These are phyloP conservation scores for Aspergillus pseudotamarii DNA, from an alignment of 2,329 filamentous ascomycete species.

Conservation along the genomic window DNA sequence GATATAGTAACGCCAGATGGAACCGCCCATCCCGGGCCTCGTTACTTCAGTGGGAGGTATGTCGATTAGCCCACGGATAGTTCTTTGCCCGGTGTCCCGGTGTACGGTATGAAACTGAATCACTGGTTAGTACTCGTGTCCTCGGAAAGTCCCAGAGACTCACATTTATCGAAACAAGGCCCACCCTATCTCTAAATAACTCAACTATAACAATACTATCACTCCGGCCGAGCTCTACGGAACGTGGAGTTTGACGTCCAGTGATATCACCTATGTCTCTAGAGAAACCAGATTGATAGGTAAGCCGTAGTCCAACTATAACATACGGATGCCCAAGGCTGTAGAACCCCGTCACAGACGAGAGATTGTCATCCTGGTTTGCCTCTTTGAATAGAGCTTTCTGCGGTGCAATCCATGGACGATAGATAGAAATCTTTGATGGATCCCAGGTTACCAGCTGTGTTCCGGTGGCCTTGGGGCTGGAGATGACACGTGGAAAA, in stretches of 20 bases:
- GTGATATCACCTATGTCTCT: conserved; percentile 1
- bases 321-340: background rate
- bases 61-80: background rate
- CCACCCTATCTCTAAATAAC: background rate
- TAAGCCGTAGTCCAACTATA: conserved; percentile 1
- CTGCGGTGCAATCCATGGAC: conserved; percentile 1
- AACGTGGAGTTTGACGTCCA: background rate
- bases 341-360: background rate
- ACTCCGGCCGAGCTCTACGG: background rate
- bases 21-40: too few species aligned
- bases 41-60: background rate
- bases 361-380: background rate
- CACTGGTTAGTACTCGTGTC: background rate
- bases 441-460: background rate
- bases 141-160: background rate
- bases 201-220: background rate
- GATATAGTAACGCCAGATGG: background rate
- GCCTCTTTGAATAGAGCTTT: background rate
- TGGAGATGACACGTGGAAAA: background rate
- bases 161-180: background rate
- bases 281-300: background rate
- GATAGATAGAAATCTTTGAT: background rate
- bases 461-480: background rate
- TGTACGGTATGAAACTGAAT: background rate
- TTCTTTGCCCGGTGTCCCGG: background rate